phyloP scores from a whole-genome alignment of 257 asterid species.

The Jacaranda copaia region DNA sequence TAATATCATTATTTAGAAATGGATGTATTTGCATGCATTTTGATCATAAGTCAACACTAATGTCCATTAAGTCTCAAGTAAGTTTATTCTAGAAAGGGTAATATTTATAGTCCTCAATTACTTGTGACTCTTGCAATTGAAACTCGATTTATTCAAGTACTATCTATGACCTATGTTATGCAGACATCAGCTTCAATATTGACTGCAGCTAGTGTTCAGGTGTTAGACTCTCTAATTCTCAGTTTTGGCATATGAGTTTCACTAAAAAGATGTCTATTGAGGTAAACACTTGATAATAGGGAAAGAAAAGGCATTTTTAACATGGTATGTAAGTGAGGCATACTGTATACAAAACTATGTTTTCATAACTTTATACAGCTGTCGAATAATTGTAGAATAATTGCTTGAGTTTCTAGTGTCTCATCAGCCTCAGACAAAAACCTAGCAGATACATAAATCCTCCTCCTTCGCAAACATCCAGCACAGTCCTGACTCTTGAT shows the following conservation, averaged over 20 bases:
- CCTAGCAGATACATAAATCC: background rate
- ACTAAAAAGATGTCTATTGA: background rate
- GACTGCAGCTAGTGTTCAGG: slow-evolving; percentile 2
- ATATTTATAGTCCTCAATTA: background rate
- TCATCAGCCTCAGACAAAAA: slow-evolving; percentile 6
- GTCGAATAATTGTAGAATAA: background rate
- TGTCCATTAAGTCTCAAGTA: background rate
- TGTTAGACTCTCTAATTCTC: slow-evolving; percentile 3
- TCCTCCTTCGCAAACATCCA: slow-evolving; percentile 10
- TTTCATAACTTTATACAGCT: background rate
- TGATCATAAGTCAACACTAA: background rate
- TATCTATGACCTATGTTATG: background rate
- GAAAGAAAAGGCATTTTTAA: background rate
- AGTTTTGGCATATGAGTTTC: background rate
- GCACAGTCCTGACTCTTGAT: background rate
- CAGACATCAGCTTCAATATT: background rate
- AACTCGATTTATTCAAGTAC: slow-evolving; percentile 12
- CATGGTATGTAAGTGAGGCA: background rate
- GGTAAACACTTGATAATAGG: background rate
- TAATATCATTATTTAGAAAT: background rate
- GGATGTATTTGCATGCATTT: background rate
- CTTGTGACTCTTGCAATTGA: slow-evolving; percentile 11
- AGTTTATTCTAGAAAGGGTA: background rate
- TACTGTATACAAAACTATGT: background rate
- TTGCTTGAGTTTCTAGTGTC: slow-evolving; percentile 1